Percentiles rank a stretch among this genome's conserved stretches.
Evolutionary conservation across 1,284 basidiomycete species (phyloP).

Genomic region (Sporisorium sorghi): DNA sequence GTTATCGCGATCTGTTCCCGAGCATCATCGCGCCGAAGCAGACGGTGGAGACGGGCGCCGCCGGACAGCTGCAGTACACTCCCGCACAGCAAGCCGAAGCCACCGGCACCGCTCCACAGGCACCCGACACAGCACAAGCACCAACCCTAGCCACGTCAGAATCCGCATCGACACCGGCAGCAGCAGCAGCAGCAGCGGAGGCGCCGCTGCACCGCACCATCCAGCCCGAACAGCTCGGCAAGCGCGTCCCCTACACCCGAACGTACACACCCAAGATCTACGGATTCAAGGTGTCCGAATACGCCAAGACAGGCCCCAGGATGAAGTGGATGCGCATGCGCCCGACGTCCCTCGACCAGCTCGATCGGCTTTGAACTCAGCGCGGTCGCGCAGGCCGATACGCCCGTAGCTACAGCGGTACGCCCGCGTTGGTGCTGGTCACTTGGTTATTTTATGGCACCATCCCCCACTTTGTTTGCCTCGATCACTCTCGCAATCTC

Average conservation of each 20-base stretch:
- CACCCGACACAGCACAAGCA: too few relatives aligned
- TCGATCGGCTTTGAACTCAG: constrained; percentile 72
- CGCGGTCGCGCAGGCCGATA: not conserved
- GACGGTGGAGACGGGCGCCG: constrained; percentile 1
- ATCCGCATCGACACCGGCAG: too few relatives aligned
- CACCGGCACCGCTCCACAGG: not conserved
- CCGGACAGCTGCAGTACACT: not conserved
- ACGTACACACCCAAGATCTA: constrained; percentile 95
- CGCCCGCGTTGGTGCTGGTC: too few relatives aligned
- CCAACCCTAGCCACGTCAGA: too few relatives aligned
- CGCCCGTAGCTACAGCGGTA: too few relatives aligned
- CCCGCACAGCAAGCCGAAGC: not conserved
- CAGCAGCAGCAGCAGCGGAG: constrained; percentile 75
- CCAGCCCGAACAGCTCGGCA: constrained; percentile 55
- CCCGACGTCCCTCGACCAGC: constrained; percentile 81
- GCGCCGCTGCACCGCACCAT: constrained; percentile 29
- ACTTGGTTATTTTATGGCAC: too few relatives aligned
- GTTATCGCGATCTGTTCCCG: constrained; percentile 76
- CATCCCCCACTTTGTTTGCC: too few relatives aligned
- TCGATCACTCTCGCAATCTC: not conserved
- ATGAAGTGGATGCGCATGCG: constrained; percentile 95
- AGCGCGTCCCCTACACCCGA: constrained; percentile 66
- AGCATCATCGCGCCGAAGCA: constrained; percentile 60
- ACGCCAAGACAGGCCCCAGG: constrained; percentile 85
- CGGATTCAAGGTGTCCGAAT: constrained; percentile 75